A percentile compares a stretch with the other conserved stretches of the same genome.
Evolutionary conservation across 1,284 basidiomycete species (phyloP).

Genomic region (Trichosporon coremiiforme): DNA sequence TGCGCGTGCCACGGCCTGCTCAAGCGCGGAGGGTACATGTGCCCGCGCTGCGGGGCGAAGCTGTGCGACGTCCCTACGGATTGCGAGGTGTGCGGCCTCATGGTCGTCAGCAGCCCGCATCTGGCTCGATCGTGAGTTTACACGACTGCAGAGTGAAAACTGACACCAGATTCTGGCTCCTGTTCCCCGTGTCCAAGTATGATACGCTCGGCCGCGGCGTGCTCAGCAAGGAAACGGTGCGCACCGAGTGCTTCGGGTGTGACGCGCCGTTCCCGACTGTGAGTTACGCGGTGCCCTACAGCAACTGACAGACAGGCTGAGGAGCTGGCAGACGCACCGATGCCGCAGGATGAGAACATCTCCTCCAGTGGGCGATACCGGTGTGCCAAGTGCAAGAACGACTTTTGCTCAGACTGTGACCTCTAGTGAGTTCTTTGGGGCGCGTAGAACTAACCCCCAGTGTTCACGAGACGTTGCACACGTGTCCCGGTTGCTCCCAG

Average conservation of each 20-base stretch:
- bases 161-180: conserved; percentile 51
- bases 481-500: conserved; percentile 62
- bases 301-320: background rate
- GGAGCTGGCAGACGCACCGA: conserved; percentile 43
- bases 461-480: conserved; percentile 72
- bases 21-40: conserved; percentile 87
- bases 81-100: conserved; percentile 93
- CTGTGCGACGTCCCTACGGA: conserved; percentile 98
- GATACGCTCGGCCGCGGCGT: conserved; percentile 36
- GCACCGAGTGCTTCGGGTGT: conserved; percentile 69
- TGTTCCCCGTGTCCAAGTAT: conserved; percentile 50
- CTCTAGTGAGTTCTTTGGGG: conserved; percentile 58
- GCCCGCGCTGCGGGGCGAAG: conserved; percentile 87
- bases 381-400: conserved; percentile 55
- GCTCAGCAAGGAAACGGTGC: conserved; percentile 52
- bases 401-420: conserved; percentile 73
- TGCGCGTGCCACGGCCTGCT: conserved; percentile 93
- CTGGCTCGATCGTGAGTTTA: conserved; percentile 82
- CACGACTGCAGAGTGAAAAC: background rate
- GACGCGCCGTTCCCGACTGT: conserved; percentile 63
- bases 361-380: conserved; percentile 77
- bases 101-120: conserved; percentile 97
- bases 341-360: conserved; percentile 64
- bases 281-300: conserved; percentile 30
- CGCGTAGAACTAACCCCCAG: conserved; percentile 20